Evolutionary conservation across 1,139 yeast species (phyloP).

Genomic region (Candida tetrigidarum): DNA sequence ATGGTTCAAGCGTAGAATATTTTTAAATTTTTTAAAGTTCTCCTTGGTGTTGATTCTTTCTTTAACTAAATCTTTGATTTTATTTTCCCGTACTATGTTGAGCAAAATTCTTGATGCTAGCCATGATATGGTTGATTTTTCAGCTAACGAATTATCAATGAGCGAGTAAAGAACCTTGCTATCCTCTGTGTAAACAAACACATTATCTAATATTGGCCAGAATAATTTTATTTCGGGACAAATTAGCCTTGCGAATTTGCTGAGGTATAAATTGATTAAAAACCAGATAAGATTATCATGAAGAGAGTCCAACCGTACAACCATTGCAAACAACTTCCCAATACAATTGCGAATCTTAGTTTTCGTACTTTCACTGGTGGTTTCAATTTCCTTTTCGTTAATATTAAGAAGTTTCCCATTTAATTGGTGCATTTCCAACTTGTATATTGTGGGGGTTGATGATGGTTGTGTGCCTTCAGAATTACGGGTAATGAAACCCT

Average conservation of each 20-base stretch:
- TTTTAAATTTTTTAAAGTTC: conserved; percentile 10
- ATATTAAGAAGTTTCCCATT: conserved; percentile 1
- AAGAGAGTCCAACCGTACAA: background rate
- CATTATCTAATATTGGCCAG: conserved; percentile 12
- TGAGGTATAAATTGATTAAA: conserved; percentile 10
- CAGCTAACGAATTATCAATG: conserved; percentile 8
- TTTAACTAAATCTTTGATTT: background rate
- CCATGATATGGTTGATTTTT: conserved; percentile 10
- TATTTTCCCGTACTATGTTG: conserved; percentile 3
- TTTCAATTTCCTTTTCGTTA: background rate
- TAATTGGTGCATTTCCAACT: conserved; percentile 2
- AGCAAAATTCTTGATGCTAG: conserved; percentile 10
- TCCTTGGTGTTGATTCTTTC: conserved; percentile 7
- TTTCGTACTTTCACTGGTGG: background rate
- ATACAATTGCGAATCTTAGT: background rate
- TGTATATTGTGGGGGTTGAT: background rate
- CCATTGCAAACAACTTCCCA: background rate
- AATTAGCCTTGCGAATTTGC: conserved; percentile 6
- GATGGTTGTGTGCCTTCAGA: background rate
- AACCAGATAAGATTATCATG: conserved; percentile 13
- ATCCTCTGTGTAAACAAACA: conserved; percentile 8
- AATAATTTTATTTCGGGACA: conserved; percentile 10
- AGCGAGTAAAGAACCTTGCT: conserved; percentile 6
- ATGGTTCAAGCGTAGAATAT: conserved; percentile 12
- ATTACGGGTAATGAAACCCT: background rate